A percentile compares a stretch with the other conserved stretches of the same genome.
Evolutionary conservation across 768 basidiomycete genomes (phyloP).

Genomic region (Obba rivulosa): DNA sequence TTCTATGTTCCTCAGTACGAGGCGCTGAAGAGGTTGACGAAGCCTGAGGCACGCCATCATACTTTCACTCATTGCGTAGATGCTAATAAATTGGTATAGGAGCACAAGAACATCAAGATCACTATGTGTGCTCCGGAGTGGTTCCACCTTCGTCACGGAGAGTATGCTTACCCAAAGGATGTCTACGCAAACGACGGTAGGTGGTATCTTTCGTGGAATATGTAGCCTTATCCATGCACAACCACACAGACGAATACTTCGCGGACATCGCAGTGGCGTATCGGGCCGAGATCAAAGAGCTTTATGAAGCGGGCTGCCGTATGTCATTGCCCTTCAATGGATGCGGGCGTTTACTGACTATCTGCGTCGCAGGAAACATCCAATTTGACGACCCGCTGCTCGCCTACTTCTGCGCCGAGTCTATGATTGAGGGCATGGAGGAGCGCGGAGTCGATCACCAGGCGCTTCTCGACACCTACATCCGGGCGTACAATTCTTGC

Average conservation of each 20-base stretch:
- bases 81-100: conserved; percentile 28
- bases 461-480: conserved; percentile 59
- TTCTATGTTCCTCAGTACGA: conserved; percentile 64
- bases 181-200: conserved; percentile 59
- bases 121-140: conserved; percentile 69
- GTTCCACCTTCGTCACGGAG: conserved; percentile 66
- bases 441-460: conserved; percentile 56
- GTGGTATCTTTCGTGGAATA: conserved; percentile 1
- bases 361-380: conserved; percentile 24
- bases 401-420: conserved; percentile 62
- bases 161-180: conserved; percentile 51
- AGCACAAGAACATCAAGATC: conserved; percentile 63
- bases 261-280: conserved; percentile 44
- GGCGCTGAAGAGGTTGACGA: conserved; percentile 50
- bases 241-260: conserved; percentile 37
- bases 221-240: conserved; percentile 3
- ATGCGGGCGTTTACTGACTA: neutral
- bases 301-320: conserved; percentile 39
- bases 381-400: conserved; percentile 46
- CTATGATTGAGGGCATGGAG: conserved; percentile 51
- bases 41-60: conserved; percentile 39
- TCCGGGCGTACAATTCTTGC: conserved; percentile 56
- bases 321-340: neutral
- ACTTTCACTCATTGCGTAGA: too few relatives aligned
- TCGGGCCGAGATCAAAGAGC: conserved; percentile 36